These are phyloP conservation scores for Geosiphon pyriformis DNA, from an alignment of 192 early-diverging fungal genomes.

Conservation along the genomic window DNA sequence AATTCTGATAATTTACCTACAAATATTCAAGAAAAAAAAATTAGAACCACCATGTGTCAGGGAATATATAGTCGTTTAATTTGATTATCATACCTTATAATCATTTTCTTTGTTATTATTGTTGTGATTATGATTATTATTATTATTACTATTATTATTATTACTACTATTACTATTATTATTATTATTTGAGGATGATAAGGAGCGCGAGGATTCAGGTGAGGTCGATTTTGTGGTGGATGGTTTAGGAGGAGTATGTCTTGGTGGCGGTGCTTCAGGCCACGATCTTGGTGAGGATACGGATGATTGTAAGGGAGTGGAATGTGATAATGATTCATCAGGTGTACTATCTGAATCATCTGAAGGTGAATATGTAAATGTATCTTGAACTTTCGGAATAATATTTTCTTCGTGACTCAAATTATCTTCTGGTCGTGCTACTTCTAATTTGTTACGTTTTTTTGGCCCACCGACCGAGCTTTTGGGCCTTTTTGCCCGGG, in stretches of 20 bases:
- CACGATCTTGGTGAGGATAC: not conserved
- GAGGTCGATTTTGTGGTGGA: not conserved
- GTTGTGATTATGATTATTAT: too few relatives aligned
- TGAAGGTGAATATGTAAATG: not conserved
- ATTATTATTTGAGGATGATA: too few relatives aligned
- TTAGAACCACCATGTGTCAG: not conserved
- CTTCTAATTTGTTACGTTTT: not conserved
- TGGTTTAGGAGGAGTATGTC: not conserved
- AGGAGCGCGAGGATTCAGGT: constrained; percentile 5
- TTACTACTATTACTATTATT: too few relatives aligned
- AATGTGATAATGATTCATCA: too few relatives aligned
- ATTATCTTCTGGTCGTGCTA: not conserved
- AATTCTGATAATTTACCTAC: constrained; percentile 30
- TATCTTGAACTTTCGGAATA: not conserved
- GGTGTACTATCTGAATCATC: too few relatives aligned
- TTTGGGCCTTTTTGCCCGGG: not conserved
- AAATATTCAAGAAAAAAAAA: not conserved
- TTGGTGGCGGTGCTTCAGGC: not conserved
- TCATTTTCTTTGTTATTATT: not conserved
- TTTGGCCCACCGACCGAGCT: not conserved
- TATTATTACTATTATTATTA: too few relatives aligned
- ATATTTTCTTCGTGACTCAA: not conserved
- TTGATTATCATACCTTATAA: not conserved
- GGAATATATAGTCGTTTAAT: not conserved
- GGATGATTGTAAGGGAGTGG: not conserved